Percentiles rank a stretch among this genome's conserved stretches.
Conservation (phyloP, 106 monocot species). For the Dendrobium officinale region DNA sequence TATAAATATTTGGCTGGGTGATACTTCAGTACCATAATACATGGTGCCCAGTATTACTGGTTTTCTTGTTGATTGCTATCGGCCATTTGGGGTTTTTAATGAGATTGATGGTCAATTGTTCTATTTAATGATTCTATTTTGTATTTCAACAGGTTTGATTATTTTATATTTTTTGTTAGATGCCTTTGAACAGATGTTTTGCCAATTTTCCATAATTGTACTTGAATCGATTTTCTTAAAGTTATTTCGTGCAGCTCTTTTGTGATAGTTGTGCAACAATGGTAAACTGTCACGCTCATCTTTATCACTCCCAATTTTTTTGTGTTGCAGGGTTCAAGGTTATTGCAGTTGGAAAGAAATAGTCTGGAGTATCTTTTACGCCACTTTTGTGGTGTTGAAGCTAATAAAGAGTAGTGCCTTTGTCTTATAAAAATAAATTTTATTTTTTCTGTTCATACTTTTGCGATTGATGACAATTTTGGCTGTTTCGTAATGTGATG, state of each 20-base stretch:
- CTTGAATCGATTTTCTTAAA: not conserved
- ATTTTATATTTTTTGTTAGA: not conserved
- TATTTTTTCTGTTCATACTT: not conserved
- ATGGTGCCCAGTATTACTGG: too few species aligned
- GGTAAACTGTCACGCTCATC: not conserved
- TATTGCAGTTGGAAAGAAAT: slow-evolving; percentile 86
- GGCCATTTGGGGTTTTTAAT: not conserved
- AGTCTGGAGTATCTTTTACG: slow-evolving; percentile 80
- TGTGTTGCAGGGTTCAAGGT: slow-evolving; percentile 56
- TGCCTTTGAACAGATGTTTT: not conserved
- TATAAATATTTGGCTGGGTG: not conserved
- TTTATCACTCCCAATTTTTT: slow-evolving; percentile 3
- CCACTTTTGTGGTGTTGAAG: slow-evolving; percentile 72
- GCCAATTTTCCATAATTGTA: not conserved
- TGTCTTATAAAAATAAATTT: not conserved
- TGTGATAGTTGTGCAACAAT: not conserved
- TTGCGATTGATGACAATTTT: not conserved
- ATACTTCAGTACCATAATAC: not conserved
- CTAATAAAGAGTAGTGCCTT: slow-evolving; percentile 86
- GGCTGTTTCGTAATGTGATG: not conserved
- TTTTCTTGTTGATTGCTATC: too few species aligned
- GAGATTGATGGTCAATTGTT: not conserved
- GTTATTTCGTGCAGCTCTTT: not conserved
- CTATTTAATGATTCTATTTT: not conserved
- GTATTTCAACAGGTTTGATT: not conserved